Evolutionary conservation across 768 basidiomycete genomes (phyloP), one percentile per base, ranked within the genome.

Genomic region (Chalciporus sphaerocephalus): DNA sequence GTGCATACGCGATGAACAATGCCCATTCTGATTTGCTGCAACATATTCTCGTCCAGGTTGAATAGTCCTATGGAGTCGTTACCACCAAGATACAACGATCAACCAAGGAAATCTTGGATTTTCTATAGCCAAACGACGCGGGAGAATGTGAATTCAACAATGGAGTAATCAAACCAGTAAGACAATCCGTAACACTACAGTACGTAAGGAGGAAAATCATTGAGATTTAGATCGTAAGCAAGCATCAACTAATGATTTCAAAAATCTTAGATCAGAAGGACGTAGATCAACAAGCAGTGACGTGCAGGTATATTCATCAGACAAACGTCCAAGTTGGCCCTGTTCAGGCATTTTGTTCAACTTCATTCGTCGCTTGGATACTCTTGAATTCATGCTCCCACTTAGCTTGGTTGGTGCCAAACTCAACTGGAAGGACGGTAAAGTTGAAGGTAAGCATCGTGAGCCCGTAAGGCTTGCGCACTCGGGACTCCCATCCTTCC

Each of bases 401-500:
- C 13, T 66, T 64, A 9, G 45, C 6, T 13, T 52, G 48, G 2
- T 52, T 50, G 24, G 52, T 42, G 17, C 61, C 40, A 13, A 49
- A 34, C 34, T 64, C 64, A 8, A 64, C 47, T 2, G 64, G 53
- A 5, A 66, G 11, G 9, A 57, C 50, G 2, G 57, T 61, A 7
- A 44, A 42, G 56, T 90, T 84, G 70, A 88, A 83, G 6, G 60
- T 58, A 4, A 64, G 36, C 4, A 90, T 56, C 1, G 88, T 87
- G 28, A 88, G 62, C 0, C 88, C 87, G 41, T 70, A 66, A 1
- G 67, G 76, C 40, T 73, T 64, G 36, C 74, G 70, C 15, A 79
- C 58, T 17, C 74, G 68, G 0, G 87, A 73, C 57, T 88, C 85
- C 85, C 86, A 91, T 9, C 80, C 79, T 0, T 83, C 70, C 0